phyloP scores from a whole-genome alignment of 371 early-diverging fungal genomes.

The Phascolomyces articulosus region DNA sequence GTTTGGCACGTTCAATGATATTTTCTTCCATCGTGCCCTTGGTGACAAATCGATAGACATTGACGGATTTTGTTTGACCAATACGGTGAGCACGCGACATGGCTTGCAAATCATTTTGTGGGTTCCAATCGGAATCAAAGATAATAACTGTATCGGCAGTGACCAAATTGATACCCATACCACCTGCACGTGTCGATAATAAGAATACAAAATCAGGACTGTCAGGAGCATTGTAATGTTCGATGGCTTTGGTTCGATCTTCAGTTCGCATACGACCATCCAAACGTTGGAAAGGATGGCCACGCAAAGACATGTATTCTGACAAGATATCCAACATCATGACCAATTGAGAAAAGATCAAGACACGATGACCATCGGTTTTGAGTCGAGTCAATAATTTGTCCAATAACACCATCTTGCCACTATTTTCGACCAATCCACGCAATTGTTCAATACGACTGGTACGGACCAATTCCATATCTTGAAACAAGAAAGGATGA shows the following conservation, averaged over 20 bases:
- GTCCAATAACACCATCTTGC: slow-evolving; percentile 95
- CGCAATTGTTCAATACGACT: slow-evolving; percentile 74
- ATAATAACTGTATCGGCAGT: slow-evolving; percentile 99
- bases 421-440: slow-evolving; percentile 86
- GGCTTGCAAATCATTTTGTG: slow-evolving; percentile 99
- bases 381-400: slow-evolving; percentile 88
- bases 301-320: slow-evolving; percentile 86
- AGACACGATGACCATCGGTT: slow-evolving; percentile 88
- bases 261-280: slow-evolving; percentile 96
- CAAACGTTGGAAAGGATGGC: slow-evolving; percentile 92
- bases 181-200: slow-evolving; percentile 98
- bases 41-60: slow-evolving; percentile 97
- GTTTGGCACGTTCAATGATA: slow-evolving; percentile 96
- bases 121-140: slow-evolving; percentile 99
- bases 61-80: slow-evolving; percentile 98
- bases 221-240: slow-evolving; percentile 97
- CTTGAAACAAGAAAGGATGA: slow-evolving; percentile 97
- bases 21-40: slow-evolving; percentile 99
- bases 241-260: slow-evolving; percentile 95
- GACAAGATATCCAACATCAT: slow-evolving; percentile 93
- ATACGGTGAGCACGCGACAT: slow-evolving; percentile 99
- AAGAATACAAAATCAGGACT: slow-evolving; percentile 97
- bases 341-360: slow-evolving; percentile 97
- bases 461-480: slow-evolving; percentile 76
- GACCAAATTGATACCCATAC: slow-evolving; percentile 98